These are phyloP conservation scores for Calonectria pauciramosa DNA, from an alignment of 2,329 filamentous ascomycete genomes.

Conservation along the genomic window DNA sequence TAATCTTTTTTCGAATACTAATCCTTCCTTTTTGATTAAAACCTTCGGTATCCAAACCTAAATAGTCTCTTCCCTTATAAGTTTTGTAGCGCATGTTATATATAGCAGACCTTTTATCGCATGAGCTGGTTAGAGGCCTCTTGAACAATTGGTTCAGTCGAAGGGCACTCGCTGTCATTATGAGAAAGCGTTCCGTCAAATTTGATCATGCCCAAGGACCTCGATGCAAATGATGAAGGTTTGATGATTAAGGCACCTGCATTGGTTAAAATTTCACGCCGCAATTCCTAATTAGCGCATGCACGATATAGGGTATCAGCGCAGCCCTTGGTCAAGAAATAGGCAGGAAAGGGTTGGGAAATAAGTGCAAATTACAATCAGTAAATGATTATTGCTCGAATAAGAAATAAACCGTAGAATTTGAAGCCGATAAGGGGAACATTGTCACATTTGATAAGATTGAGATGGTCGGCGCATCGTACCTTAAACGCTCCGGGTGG, in stretches of 20 bases:
- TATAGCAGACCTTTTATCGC: too few relatives aligned
- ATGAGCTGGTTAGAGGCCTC: too few relatives aligned
- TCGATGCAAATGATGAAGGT: neutral
- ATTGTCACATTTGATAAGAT: neutral
- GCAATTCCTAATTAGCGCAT: neutral
- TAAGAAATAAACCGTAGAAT: neutral
- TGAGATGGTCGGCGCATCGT: neutral
- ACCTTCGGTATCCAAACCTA: too few relatives aligned
- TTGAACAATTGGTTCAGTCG: too few relatives aligned
- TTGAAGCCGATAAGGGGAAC: neutral
- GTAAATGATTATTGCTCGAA: neutral
- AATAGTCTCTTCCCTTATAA: too few relatives aligned
- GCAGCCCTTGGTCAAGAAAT: neutral
- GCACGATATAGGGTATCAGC: neutral
- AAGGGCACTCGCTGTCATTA: too few relatives aligned
- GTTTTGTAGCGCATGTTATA: too few relatives aligned
- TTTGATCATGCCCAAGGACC: too few relatives aligned
- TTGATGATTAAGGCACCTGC: neutral
- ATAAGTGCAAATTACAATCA: neutral
- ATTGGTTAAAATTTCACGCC: neutral
- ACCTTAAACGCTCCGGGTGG: neutral
- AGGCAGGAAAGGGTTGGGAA: neutral
- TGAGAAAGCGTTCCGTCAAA: neutral
- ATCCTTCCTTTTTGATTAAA: too few relatives aligned
- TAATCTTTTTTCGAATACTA: too few relatives aligned